These are phyloP conservation scores for Apiospora kogelbergensis DNA, from an alignment of 2,329 filamentous ascomycete genomes.

Conservation along the genomic window DNA sequence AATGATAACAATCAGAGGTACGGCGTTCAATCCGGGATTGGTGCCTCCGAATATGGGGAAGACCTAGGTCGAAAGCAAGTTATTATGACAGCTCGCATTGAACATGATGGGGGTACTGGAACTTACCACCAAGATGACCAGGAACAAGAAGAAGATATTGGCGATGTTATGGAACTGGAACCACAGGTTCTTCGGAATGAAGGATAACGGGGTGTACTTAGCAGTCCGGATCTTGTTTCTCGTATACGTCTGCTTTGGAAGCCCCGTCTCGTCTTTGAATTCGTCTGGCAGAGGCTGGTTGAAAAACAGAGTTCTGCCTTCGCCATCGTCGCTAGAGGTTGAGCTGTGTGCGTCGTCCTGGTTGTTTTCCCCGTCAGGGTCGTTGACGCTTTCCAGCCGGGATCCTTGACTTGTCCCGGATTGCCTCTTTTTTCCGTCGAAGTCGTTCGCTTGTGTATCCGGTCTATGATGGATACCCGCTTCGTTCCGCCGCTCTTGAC, in stretches of 20 bases:
- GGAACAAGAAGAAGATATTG: constrained; percentile 97
- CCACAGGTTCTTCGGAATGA: constrained; percentile 95
- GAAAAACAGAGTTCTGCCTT: constrained; percentile 71
- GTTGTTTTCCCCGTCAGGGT: constrained; percentile 26
- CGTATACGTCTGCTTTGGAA: constrained; percentile 67
- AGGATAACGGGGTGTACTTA: constrained; percentile 94
- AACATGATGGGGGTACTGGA: constrained; percentile 19
- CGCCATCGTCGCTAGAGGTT: constrained; percentile 34
- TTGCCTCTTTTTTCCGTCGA: constrained; percentile 70
- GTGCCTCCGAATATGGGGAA: constrained; percentile 93
- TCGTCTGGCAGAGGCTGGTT: constrained; percentile 77
- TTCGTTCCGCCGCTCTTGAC: constrained; percentile 75
- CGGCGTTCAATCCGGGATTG: constrained; percentile 86
- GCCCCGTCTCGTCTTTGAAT: constrained; percentile 78
- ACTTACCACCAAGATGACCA: constrained; percentile 91
- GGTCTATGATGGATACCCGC: constrained; percentile 78
- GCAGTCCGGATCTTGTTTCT: constrained; percentile 97
- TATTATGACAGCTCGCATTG: constrained; percentile 17
- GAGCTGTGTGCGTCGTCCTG: constrained; percentile 37
- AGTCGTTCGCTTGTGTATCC: constrained; percentile 62
- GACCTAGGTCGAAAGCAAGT: constrained; percentile 56
- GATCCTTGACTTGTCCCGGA: constrained; percentile 34
- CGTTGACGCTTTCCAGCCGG: constrained; percentile 27
- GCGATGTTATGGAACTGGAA: constrained; percentile 98
- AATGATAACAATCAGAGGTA: constrained; percentile 91